Conservation (phyloP, 768 basidiomycete species). For the Stropharia rugosoannulata region DNA sequence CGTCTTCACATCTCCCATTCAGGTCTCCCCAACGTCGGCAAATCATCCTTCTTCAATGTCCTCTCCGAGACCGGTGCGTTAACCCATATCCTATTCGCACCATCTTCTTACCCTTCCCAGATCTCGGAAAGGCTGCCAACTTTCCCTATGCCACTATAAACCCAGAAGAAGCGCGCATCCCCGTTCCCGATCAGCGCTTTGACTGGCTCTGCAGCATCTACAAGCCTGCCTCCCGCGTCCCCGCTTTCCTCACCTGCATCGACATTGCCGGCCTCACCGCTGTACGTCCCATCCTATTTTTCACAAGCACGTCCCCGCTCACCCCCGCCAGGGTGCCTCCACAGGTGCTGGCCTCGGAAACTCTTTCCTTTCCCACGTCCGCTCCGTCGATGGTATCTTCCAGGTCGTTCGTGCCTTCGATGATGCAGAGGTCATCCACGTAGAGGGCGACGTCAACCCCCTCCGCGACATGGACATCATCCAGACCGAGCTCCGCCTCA, state of each 20-base stretch:
- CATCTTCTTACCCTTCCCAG: constrained; percentile 30
- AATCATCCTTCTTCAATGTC: constrained; percentile 98
- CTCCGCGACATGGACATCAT: constrained; percentile 98
- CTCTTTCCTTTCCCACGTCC: constrained; percentile 95
- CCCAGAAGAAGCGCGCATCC: constrained; percentile 94
- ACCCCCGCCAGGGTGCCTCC: constrained; percentile 72
- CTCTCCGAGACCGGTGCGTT: constrained; percentile 83
- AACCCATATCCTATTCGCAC: background rate
- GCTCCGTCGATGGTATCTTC: constrained; percentile 99
- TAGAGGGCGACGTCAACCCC: constrained; percentile 97
- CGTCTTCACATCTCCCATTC: constrained; percentile 17
- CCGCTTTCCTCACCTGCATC: constrained; percentile 95
- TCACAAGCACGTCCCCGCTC: background rate
- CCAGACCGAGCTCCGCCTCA: constrained; percentile 87
- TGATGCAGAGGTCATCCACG: constrained; percentile 98
- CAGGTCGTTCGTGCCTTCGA: constrained; percentile 98
- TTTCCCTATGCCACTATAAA: constrained; percentile 96
- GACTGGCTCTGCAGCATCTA: constrained; percentile 92
- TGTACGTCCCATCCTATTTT: constrained; percentile 40
- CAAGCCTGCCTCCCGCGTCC: constrained; percentile 85
- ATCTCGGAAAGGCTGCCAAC: constrained; percentile 94
- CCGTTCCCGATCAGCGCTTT: constrained; percentile 91
- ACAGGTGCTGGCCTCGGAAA: constrained; percentile 98
- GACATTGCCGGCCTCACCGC: constrained; percentile 98
- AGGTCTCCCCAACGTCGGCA: constrained; percentile 97